phyloP scores from a whole-genome alignment of 2,329 filamentous ascomycete genomes.

The Penicillium occitanis region DNA sequence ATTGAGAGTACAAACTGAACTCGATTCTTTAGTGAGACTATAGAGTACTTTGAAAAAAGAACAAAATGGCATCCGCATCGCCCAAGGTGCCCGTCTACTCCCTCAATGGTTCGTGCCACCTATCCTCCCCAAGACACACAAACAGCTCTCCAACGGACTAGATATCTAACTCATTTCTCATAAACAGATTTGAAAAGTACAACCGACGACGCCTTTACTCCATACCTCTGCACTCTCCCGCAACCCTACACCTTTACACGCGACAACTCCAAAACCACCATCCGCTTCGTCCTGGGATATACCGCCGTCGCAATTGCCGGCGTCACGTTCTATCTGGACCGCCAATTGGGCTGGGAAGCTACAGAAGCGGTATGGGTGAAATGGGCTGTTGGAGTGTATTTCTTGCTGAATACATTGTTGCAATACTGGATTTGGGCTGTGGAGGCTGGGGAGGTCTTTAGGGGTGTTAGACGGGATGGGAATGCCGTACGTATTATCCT shows the following conservation, averaged over 20 bases:
- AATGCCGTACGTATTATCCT: slow-evolving; percentile 53
- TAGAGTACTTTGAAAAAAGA: too few species aligned
- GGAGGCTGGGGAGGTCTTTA: slow-evolving; percentile 79
- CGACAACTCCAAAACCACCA: slow-evolving; percentile 75
- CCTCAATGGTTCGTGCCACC: slow-evolving; percentile 40
- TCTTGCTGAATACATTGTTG: slow-evolving; percentile 72
- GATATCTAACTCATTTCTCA: background rate
- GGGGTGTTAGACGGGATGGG: slow-evolving; percentile 68
- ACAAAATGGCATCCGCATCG: slow-evolving; percentile 31
- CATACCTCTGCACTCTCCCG: slow-evolving; percentile 87
- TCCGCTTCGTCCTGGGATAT: slow-evolving; percentile 82
- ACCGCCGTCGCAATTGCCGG: slow-evolving; percentile 74
- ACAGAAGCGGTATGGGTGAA: slow-evolving; percentile 77
- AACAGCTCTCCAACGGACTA: background rate
- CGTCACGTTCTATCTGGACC: slow-evolving; percentile 87
- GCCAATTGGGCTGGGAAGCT: slow-evolving; percentile 81
- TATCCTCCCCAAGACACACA: slow-evolving; percentile 19
- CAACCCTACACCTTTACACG: slow-evolving; percentile 65
- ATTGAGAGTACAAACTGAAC: too few species aligned
- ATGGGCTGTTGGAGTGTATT: slow-evolving; percentile 75
- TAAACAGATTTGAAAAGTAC: slow-evolving; percentile 87
- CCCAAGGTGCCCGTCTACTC: slow-evolving; percentile 49
- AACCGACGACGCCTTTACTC: slow-evolving; percentile 88
- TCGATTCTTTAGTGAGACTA: too few species aligned
- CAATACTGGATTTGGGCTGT: slow-evolving; percentile 82